Evolutionary conservation across 1,284 basidiomycete genomes (phyloP), one percentile per base, ranked within the genome.

Genomic region (Thecaphora thlaspeos): DNA sequence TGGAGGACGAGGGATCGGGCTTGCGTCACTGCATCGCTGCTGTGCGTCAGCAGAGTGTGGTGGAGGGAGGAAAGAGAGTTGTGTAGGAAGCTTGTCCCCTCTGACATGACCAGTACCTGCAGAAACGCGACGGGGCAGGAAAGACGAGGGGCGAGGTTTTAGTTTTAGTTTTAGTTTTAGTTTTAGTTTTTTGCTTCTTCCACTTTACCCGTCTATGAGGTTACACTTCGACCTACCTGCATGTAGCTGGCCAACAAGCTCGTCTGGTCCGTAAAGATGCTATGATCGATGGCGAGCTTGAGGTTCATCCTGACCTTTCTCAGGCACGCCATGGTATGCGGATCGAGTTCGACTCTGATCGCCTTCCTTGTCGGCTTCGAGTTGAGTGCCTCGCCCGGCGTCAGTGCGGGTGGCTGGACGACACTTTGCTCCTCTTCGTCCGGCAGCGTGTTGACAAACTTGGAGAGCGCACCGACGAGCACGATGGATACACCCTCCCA

Each of bases 381-480:
- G 11, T 28, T 28, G 7, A 28, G 11, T 11, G 7, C 26, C 26
- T 28, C 26, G 5, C 37, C 37, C 7, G 37, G 37, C 17, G 17
- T 15, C 15, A 38, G 37, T 5, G 17, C 37, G 37, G 37, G 37
- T 8, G 37, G 37, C 17, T n/a, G 37, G 4, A 38, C 37, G 37
- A 38, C 17, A 38, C 17, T 10, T 30, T 60, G 55, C 41, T 67
- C 62, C 19, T 67, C 61, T 40, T 66, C 70, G n/a, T 73, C 73
- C 1, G 75, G 73, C 11, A 77, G 61, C 22, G 61, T 56, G 43
- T 76, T 77, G 48, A 77, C 73, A 34, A 73, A 77, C 38, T 70
- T 70, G 14, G 64, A 68, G 3, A 77, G 47, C 1, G 73, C 70
- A 14, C 75, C 75, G 9, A 68, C 61, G 14, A 77, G 46, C 2